phyloP scores from a whole-genome alignment of 768 basidiomycete genomes.

The Pleurotus citrinopileatus region DNA sequence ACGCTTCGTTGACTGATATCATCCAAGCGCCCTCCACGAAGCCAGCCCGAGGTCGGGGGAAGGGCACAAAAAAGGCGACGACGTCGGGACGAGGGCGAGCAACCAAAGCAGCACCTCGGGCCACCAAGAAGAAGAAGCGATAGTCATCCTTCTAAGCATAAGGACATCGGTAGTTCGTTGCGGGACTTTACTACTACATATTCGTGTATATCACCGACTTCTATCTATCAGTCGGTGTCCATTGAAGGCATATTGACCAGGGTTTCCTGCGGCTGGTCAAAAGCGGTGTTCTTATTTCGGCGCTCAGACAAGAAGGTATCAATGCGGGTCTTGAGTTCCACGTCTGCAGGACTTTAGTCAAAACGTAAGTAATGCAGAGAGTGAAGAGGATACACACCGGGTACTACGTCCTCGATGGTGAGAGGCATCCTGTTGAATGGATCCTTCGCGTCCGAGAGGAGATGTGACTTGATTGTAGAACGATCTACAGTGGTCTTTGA shows the following conservation, averaged over 20 bases:
- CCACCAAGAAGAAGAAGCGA: constrained; percentile 46
- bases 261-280: too few relatives aligned
- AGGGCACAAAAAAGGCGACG: constrained; percentile 27
- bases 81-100: constrained; percentile 25
- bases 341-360: constrained; percentile 39
- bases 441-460: constrained; percentile 88
- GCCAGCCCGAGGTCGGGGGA: constrained; percentile 31
- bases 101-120: constrained; percentile 30
- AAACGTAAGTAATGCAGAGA: too few relatives aligned
- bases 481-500: constrained; percentile 80
- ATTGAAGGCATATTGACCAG: not conserved
- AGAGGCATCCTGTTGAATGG: constrained; percentile 94
- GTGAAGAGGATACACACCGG: constrained; percentile 47
- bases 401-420: constrained; percentile 71
- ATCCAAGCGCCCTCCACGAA: constrained; percentile 32
- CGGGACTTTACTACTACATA: not conserved
- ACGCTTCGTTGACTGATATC: constrained; percentile 8
- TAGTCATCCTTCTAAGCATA: constrained; percentile 16
- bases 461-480: constrained; percentile 91
- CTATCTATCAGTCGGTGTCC: not conserved
- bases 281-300: constrained; percentile 33
- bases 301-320: constrained; percentile 66
- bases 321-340: constrained; percentile 72
- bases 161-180: not conserved
- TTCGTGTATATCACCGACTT: not conserved